phyloP scores from a whole-genome alignment of 768 basidiomycete genomes.

The Psilocybe cubensis region DNA sequence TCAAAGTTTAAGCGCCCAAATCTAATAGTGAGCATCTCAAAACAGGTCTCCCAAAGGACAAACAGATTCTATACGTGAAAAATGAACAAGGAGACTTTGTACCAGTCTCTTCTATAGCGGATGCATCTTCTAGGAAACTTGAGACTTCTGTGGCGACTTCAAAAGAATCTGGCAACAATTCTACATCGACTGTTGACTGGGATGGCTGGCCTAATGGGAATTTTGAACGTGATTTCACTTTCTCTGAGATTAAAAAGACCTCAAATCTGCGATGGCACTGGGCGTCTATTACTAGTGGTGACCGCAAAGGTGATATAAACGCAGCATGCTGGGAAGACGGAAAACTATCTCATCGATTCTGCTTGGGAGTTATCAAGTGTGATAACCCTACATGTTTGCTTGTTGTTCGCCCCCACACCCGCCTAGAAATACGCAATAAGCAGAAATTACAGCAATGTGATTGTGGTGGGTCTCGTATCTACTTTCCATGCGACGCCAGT shows the following conservation, averaged over 20 bases:
- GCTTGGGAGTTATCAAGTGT: constrained; percentile 19
- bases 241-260: neutral
- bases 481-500: neutral
- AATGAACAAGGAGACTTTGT: too few species aligned
- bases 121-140: too few species aligned
- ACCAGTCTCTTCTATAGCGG: too few species aligned
- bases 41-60: too few species aligned
- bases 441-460: constrained; percentile 7
- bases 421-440: neutral
- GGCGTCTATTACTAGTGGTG: constrained; percentile 2
- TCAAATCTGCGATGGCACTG: neutral
- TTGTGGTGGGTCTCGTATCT: constrained; percentile 4
- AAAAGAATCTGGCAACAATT: too few species aligned
- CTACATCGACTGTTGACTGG: too few species aligned
- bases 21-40: too few species aligned
- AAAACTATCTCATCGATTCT: constrained; percentile 8
- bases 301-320: neutral
- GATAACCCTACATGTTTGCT: constrained; percentile 14
- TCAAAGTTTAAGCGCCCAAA: too few species aligned
- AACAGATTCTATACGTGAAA: too few species aligned
- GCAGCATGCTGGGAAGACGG: constrained; percentile 8
- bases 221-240: neutral
- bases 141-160: too few species aligned
- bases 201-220: constrained; percentile 7
- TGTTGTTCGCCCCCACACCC: constrained; percentile 20